These are phyloP conservation scores for Castanopsis chinensis DNA, from an alignment of 306 rosid species.

Conservation along the genomic window DNA sequence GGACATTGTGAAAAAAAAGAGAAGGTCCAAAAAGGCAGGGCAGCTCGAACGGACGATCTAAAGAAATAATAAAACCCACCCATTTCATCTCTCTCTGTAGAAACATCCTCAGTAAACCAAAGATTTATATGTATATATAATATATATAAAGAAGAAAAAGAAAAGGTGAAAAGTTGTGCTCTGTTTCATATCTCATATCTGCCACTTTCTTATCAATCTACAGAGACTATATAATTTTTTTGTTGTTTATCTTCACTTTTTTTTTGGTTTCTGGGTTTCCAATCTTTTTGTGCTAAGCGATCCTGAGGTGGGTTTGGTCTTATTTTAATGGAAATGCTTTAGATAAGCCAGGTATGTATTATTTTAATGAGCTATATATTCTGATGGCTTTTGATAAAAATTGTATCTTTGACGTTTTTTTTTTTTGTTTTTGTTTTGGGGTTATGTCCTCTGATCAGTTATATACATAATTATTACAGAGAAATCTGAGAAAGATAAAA, in stretches of 20 bases:
- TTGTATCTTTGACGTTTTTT: not conserved
- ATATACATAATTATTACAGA: constrained; percentile 18
- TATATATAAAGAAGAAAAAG: not conserved
- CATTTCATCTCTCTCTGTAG: constrained; percentile 22
- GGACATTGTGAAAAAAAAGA: constrained; percentile 37
- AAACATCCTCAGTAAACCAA: constrained; percentile 35
- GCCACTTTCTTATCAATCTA: constrained; percentile 23
- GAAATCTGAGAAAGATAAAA: constrained; percentile 23
- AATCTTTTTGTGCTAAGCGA: constrained; percentile 32
- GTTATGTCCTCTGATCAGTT: constrained; percentile 18
- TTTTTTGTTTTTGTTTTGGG: not conserved
- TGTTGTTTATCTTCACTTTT: not conserved
- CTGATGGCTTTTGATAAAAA: not conserved
- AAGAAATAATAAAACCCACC: constrained; percentile 38
- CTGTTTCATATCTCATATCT: constrained; percentile 18
- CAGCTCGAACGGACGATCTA: constrained; percentile 67
- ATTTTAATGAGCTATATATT: not conserved
- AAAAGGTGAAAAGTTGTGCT: constrained; percentile 25
- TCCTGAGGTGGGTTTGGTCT: constrained; percentile 43
- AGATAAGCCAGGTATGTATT: constrained; percentile 44
- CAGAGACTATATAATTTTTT: not conserved
- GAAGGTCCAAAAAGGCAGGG: constrained; percentile 69
- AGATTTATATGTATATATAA: constrained; percentile 13
- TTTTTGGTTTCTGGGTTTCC: constrained; percentile 27
- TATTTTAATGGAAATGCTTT: constrained; percentile 34